Base-by-base conservation (phyloP, 352 stramenopile genomes). In the Saprolegnia parasitica region DNA sequence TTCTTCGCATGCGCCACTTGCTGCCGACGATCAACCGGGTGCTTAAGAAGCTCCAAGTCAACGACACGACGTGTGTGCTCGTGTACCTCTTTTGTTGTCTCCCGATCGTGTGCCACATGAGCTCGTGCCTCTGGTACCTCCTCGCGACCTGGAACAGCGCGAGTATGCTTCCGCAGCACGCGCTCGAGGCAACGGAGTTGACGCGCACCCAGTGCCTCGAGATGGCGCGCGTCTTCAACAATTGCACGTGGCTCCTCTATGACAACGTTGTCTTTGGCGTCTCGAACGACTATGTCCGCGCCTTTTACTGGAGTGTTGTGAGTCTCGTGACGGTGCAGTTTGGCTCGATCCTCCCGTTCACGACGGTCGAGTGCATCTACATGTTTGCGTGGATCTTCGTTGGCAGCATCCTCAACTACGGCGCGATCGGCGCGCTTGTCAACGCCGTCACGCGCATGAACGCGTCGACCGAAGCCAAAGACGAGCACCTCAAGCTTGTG, bases 251-350 rank as follows among this genome's bases (percentile, higher is more conserved):
- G 84, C 81, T 77, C 10, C 39, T 88, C 40, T 87, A 81, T 47
- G 84, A 92, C 47, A 77, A 92, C 56, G 79, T 79, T 0, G 81
- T 90, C 46, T 81, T 90, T 11, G 81, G 80, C 4, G 76, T 75
- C 15, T 68, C 71, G 29, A 55, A n/a, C 40, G 42, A 67, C 23
- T 92, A 92, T 52, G 23, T 89, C 5, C 77, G 84, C 0, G 87
- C 84, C 0, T 78, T 92, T 20, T 90, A 92, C 56, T 92, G 84
- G 84, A 73, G 80, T 1, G 86, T 90, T 49, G 84, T 90, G 32
- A 75, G 78, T 21, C 74, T 92, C n/a, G 89, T 82, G 45, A 90
- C 81, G 0, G 79, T 92, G 16, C 83, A 83, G 0, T 91, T 90
- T 18, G 84, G 84, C 0, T 83, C 90, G 40, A 89, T 91, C 9